These are phyloP conservation scores for Penicillium verrucosum DNA, from an alignment of 2,329 filamentous ascomycete genomes.

Conservation along the genomic window DNA sequence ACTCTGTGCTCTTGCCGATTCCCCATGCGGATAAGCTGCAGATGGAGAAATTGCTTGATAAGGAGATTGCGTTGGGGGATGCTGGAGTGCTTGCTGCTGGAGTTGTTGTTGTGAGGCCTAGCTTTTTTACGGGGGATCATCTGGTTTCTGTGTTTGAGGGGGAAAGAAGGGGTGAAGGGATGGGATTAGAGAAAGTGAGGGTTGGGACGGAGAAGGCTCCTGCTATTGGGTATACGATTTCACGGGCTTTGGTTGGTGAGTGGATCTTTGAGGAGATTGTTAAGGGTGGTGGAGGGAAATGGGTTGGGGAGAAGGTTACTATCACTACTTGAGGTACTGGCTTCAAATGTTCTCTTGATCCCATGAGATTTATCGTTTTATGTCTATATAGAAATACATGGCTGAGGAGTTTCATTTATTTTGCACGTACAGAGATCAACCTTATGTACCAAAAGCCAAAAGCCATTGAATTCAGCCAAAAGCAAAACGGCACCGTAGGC, in stretches of 20 bases:
- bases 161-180: slow-evolving; percentile 11
- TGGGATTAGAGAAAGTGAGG: slow-evolving; percentile 18
- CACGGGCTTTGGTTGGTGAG: slow-evolving; percentile 31
- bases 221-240: slow-evolving; percentile 33
- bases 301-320: slow-evolving; percentile 22
- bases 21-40: slow-evolving; percentile 37
- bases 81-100: slow-evolving; percentile 14
- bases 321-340: slow-evolving; percentile 7
- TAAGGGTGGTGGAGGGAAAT: slow-evolving; percentile 13
- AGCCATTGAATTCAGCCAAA: not conserved
- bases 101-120: slow-evolving; percentile 32
- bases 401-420: no score
- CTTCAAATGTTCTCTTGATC: no score
- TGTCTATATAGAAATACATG: not conserved
- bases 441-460: not conserved
- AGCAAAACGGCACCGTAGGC: not conserved
- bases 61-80: slow-evolving; percentile 10
- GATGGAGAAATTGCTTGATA: slow-evolving; percentile 32
- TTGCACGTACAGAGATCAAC: not conserved
- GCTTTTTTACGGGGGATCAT: slow-evolving; percentile 33
- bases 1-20: slow-evolving; percentile 27
- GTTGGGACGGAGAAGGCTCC: slow-evolving; percentile 30
- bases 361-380: not conserved
- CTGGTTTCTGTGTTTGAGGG: slow-evolving; percentile 14
- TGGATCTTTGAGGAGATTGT: slow-evolving; percentile 34